Evolutionary conservation across 2,329 filamentous ascomycete genomes (phyloP).

Genomic region (Beauveria australis): DNA sequence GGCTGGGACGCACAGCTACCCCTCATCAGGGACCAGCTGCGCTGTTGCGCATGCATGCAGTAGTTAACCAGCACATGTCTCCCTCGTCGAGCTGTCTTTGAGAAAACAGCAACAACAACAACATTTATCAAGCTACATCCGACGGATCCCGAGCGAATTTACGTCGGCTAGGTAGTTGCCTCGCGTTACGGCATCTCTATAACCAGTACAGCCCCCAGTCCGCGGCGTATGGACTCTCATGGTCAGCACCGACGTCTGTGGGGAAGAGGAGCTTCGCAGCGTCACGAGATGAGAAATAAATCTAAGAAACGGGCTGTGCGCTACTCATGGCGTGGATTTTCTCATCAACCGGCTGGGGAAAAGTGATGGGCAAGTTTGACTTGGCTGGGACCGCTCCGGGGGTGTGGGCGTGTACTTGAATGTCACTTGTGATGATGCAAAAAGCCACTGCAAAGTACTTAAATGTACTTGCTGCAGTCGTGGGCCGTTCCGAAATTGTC

Average conservation of each 20-base stretch:
- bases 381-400: background rate
- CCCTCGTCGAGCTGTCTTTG: no score
- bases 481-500: background rate
- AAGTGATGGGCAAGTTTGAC: background rate
- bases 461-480: background rate
- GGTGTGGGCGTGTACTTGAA: background rate
- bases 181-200: no score
- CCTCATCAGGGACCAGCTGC: background rate
- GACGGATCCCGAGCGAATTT: no score
- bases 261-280: background rate
- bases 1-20: background rate
- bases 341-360: background rate
- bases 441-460: no score
- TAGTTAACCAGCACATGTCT: background rate
- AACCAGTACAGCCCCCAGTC: no score
- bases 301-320: background rate
- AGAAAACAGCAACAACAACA: no score
- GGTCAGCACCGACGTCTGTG: background rate
- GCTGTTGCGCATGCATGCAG: conserved; percentile 1
- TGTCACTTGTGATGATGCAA: background rate
- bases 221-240: background rate
- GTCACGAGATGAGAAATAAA: conserved; percentile 6
- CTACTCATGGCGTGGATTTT: background rate
- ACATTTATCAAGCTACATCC: background rate
- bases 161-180: no score